These are phyloP conservation scores for Pouteria glomerata DNA, from an alignment of 148 eudicot species.

Conservation along the genomic window DNA sequence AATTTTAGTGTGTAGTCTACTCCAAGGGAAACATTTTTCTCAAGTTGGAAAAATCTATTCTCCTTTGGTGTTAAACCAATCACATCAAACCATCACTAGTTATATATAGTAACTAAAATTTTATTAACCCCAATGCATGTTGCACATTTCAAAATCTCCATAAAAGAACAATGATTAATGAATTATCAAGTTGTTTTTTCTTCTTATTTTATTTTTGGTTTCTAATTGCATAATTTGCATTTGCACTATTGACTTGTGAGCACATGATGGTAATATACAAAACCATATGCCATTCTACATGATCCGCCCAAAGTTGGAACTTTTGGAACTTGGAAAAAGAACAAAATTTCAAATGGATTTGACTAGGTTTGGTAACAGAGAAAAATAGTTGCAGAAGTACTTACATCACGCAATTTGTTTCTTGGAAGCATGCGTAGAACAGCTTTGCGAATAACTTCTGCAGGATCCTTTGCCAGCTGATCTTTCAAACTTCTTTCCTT, in stretches of 20 bases:
- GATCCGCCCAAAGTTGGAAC: too few relatives aligned
- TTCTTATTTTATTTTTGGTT: background rate
- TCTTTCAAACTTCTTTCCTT: conserved; percentile 92
- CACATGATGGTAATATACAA: background rate
- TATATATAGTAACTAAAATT: background rate
- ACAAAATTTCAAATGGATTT: background rate
- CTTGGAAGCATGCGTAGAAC: conserved; percentile 92
- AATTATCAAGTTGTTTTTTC: background rate
- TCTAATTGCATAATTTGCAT: background rate
- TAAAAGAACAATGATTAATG: background rate
- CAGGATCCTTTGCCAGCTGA: conserved; percentile 91
- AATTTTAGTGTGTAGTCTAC: background rate
- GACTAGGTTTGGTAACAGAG: background rate
- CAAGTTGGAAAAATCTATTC: background rate
- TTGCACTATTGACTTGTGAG: background rate
- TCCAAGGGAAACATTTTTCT: background rate
- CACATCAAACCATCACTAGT: background rate
- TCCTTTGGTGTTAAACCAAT: background rate
- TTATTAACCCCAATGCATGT: background rate
- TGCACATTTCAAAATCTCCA: background rate
- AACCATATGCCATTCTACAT: too few relatives aligned
- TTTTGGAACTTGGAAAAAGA: background rate
- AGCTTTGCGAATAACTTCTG: conserved; percentile 97
- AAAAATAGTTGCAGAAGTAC: conserved; percentile 21
- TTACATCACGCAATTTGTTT: conserved; percentile 89